Conservation (phyloP, 78 protist species). For the Pigoraptor vietnamica region DNA sequence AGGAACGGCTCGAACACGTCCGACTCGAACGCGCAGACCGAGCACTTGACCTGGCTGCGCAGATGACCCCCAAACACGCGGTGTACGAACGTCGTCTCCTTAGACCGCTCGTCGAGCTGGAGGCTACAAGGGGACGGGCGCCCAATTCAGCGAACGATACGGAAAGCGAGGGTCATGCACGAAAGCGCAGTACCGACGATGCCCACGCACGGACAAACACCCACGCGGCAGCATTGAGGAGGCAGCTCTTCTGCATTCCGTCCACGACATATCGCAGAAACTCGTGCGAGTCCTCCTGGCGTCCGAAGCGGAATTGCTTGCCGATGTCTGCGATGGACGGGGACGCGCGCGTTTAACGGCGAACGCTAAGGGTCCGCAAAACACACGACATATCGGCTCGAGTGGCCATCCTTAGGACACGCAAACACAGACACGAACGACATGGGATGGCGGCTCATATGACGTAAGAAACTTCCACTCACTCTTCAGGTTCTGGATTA, state of each 20-base stretch:
- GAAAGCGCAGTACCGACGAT: no score
- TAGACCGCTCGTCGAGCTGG: neutral
- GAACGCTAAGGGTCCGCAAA: no score
- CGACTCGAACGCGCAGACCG: constrained; percentile 47
- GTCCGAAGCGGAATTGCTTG: constrained; percentile 44
- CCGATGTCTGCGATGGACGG: constrained; percentile 17
- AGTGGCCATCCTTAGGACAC: no score
- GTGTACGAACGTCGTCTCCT: constrained; percentile 51
- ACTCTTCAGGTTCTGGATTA: neutral
- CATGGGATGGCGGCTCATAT: no score
- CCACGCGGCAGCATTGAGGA: neutral
- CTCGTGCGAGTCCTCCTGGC: constrained; percentile 81
- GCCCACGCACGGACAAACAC: no score
- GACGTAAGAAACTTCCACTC: no score
- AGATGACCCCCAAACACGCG: constrained; percentile 81
- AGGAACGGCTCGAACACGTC: constrained; percentile 84
- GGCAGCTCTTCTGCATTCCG: constrained; percentile 40
- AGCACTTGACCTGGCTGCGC: constrained; percentile 62
- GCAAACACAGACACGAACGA: no score
- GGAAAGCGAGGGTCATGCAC: no score
- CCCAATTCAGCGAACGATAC: no score
- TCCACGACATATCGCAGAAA: constrained; percentile 61
- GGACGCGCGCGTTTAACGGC: neutral
- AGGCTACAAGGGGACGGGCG: no score
- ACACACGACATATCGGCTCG: no score